Percentiles rank a stretch among this genome's conserved stretches.
phyloP scores from a whole-genome alignment of 306 rosid genomes.

The Glycine soja region DNA sequence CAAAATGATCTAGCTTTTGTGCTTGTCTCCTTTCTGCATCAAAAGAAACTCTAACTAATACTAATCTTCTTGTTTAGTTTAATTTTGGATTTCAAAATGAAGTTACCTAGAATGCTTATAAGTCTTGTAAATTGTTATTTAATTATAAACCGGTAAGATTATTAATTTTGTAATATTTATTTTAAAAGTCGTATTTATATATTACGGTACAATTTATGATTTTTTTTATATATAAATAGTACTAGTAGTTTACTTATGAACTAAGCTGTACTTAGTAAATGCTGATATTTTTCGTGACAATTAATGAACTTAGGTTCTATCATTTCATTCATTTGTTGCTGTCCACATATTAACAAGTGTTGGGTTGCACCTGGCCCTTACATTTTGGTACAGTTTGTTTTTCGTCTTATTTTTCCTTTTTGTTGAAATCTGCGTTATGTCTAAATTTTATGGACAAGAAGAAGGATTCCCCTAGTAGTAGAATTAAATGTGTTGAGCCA shows the following conservation, averaged over 20 bases:
- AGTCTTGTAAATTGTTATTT: too few relatives aligned
- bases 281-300: background rate
- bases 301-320: background rate
- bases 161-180: too few relatives aligned
- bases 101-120: too few relatives aligned
- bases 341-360: background rate
- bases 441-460: background rate
- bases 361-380: background rate
- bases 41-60: background rate
- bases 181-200: background rate
- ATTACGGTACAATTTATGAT: background rate
- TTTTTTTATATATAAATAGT: background rate
- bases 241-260: background rate
- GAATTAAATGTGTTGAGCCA: slow-evolving; percentile 16
- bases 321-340: background rate
- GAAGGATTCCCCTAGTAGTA: too few relatives aligned
- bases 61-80: too few relatives aligned
- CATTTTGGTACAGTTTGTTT: background rate
- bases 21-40: background rate
- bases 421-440: background rate
- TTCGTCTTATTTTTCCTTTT: background rate
- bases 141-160: too few relatives aligned
- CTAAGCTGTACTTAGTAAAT: background rate
- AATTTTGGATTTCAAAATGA: too few relatives aligned
- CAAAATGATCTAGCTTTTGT: background rate